Evolutionary conservation across 805 yeast genomes (phyloP).

Genomic region (Zygosaccharomyces kombuchaensis): DNA sequence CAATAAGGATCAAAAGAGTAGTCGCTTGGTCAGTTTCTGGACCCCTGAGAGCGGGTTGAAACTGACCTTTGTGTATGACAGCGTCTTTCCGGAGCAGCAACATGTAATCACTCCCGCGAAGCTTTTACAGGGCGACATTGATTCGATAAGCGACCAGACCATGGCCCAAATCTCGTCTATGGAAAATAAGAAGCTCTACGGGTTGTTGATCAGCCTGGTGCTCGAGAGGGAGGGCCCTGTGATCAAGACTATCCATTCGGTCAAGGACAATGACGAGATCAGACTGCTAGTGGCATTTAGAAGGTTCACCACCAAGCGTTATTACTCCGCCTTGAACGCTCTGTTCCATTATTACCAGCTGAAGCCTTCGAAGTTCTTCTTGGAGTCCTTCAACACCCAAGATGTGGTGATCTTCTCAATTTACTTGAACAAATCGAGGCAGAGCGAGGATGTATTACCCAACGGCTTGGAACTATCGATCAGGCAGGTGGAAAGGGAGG

Average conservation of each 20-base stretch:
- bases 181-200: conserved; percentile 75
- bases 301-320: conserved; percentile 78
- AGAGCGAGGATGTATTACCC: conserved; percentile 36
- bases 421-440: conserved; percentile 65
- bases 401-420: conserved; percentile 83
- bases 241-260: conserved; percentile 70
- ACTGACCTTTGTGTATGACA: conserved; percentile 68
- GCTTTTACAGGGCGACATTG: conserved; percentile 43
- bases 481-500: conserved; percentile 88
- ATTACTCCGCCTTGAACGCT: conserved; percentile 80
- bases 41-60: conserved; percentile 34
- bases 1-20: conserved; percentile 56
- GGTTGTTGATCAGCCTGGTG: conserved; percentile 66
- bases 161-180: conserved; percentile 73
- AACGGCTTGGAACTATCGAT: conserved; percentile 58
- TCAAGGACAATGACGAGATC: conserved; percentile 76
- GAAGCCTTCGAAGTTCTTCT: conserved; percentile 80
- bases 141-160: conserved; percentile 69
- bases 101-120: conserved; percentile 24
- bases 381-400: conserved; percentile 81
- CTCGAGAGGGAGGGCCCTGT: conserved; percentile 83
- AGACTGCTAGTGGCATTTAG: conserved; percentile 86
- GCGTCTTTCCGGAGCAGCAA: conserved; percentile 42
- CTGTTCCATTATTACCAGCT: conserved; percentile 86
- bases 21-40: conserved; percentile 63